Conservation (phyloP, 2,329 filamentous ascomycete genomes). For the Cladorrhinum sp. region DNA sequence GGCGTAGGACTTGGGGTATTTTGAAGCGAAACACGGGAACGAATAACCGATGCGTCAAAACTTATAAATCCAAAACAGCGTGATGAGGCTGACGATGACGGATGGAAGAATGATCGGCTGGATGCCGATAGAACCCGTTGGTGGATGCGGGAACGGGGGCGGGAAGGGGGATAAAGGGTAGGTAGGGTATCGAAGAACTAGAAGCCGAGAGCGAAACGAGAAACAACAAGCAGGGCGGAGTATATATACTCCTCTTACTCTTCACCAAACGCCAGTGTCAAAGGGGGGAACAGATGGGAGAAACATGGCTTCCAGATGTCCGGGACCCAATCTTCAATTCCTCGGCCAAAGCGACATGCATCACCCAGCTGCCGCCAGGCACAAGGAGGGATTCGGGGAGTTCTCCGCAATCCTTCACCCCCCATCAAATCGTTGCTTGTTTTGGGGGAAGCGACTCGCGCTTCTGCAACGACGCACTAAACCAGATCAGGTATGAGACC, state of each 20-base stretch:
- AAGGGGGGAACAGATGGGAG: not conserved
- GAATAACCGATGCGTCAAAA: not conserved
- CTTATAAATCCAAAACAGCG: not conserved
- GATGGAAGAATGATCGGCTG: not conserved
- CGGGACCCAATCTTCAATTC: conserved; percentile 19
- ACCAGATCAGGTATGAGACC: not conserved
- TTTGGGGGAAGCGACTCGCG: not conserved
- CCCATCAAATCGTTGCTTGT: not conserved
- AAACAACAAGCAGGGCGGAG: not conserved
- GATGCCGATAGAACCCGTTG: not conserved
- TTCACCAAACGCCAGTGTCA: not conserved
- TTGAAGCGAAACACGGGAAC: not conserved
- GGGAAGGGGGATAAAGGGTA: not conserved
- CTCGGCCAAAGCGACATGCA: conserved; percentile 11
- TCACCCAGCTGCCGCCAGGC: not conserved
- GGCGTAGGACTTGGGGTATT: not conserved
- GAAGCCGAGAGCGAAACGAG: not conserved
- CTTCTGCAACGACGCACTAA: not conserved
- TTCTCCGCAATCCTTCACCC: conserved; percentile 9
- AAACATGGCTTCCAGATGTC: conserved; percentile 16
- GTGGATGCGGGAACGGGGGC: not conserved
- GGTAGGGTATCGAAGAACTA: not conserved
- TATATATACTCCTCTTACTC: not conserved
- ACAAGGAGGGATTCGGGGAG: not conserved
- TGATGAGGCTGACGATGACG: not conserved